Conservation (phyloP, 1,284 basidiomycete species). For the Ceratobasidium sp. region DNA sequence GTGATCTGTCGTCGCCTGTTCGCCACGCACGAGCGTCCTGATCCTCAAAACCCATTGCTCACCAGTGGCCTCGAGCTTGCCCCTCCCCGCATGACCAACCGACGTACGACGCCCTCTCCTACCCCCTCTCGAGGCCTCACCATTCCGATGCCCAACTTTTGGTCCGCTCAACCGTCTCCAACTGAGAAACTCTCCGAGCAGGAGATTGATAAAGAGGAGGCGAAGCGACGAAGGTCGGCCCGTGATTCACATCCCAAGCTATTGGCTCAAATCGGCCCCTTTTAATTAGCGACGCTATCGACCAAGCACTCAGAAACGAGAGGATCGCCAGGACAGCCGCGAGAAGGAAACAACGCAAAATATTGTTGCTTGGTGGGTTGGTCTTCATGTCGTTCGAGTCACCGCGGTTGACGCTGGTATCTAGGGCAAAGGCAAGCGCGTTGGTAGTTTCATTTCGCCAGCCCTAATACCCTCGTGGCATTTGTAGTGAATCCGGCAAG, state of each 20-base stretch:
- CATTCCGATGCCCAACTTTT: conserved; percentile 8
- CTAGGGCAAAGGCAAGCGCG: conserved; percentile 19
- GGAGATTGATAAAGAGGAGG: background rate
- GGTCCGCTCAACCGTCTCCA: background rate
- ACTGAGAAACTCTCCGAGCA: background rate
- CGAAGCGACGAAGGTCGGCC: conserved; percentile 25
- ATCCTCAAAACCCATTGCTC: background rate
- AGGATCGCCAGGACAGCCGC: conserved; percentile 12
- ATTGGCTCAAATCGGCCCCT: background rate
- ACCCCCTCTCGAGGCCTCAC: conserved; percentile 6
- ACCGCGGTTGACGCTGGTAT: background rate
- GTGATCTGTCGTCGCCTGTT: background rate
- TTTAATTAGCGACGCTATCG: conserved; percentile 28
- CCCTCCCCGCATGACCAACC: conserved; percentile 6
- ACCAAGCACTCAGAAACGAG: conserved; percentile 26
- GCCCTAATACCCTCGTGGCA: background rate
- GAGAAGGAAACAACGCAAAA: conserved; percentile 27
- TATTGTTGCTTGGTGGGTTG: conserved; percentile 20
- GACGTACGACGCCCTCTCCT: conserved; percentile 30
- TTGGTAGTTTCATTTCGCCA: background rate
- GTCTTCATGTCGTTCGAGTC: background rate
- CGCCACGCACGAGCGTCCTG: conserved; percentile 1
- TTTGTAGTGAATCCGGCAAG: conserved; percentile 43
- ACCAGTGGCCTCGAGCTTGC: background rate
- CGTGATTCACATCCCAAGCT: background rate